These are phyloP conservation scores for Coleophoma eucalyptorum DNA, from an alignment of 2,329 filamentous ascomycete genomes.

Conservation along the genomic window DNA sequence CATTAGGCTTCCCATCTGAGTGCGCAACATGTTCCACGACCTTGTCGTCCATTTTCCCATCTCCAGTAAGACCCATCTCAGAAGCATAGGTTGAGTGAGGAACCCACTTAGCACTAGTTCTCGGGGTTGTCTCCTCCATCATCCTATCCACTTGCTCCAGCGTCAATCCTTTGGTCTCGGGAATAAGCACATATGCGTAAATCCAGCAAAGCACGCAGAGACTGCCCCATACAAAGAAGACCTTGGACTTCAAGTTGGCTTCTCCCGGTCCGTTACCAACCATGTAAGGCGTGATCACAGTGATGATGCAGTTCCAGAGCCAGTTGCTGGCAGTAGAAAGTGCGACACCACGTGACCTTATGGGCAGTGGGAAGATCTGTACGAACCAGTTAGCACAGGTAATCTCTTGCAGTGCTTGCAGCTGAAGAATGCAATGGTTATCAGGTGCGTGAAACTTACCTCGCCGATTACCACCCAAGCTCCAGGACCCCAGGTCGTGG, in stretches of 20 bases:
- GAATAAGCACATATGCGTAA: constrained; percentile 57
- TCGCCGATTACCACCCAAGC: constrained; percentile 84
- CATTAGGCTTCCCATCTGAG: background rate
- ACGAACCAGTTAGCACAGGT: too few species aligned
- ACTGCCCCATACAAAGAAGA: constrained; percentile 57
- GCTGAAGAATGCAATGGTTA: too few species aligned
- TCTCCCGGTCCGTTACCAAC: constrained; percentile 52
- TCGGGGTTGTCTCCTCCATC: constrained; percentile 43
- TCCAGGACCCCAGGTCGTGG: constrained; percentile 76
- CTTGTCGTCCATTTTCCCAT: constrained; percentile 1
- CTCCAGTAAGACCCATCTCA: constrained; percentile 13
- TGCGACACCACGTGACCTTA: constrained; percentile 82
- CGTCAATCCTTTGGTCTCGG: constrained; percentile 71
- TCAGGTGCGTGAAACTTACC: too few species aligned
- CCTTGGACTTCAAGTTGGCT: constrained; percentile 20
- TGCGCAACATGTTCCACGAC: background rate
- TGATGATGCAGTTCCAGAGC: constrained; percentile 79
- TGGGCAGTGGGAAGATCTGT: constrained; percentile 77
- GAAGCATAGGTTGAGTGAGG: constrained; percentile 22
- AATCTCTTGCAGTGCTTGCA: too few species aligned
- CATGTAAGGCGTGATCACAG: constrained; percentile 72
- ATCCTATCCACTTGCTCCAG: constrained; percentile 72
- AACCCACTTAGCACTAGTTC: constrained; percentile 26
- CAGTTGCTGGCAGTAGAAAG: constrained; percentile 88
- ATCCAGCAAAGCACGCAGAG: constrained; percentile 51